These are phyloP conservation scores for Zygosaccharomyces bailii DNA, from an alignment of 805 yeast species.

Conservation along the genomic window DNA sequence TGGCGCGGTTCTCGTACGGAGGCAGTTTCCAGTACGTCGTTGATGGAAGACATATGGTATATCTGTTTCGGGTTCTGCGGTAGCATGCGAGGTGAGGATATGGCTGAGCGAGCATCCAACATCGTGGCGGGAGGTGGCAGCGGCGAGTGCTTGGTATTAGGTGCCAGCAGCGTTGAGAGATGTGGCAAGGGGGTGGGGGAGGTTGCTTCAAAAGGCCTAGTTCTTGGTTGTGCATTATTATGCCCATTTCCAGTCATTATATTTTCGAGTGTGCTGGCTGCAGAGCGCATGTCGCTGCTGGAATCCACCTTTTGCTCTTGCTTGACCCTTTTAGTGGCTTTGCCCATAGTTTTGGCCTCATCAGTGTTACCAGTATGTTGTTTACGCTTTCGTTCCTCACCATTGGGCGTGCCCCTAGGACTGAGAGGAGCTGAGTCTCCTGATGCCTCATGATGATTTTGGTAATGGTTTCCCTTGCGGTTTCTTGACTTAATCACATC, in stretches of 20 bases:
- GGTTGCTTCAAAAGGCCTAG: slow-evolving; percentile 5
- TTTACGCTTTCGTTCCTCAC: slow-evolving; percentile 22
- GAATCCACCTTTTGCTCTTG: slow-evolving; percentile 9
- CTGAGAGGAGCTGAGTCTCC: slow-evolving; percentile 3
- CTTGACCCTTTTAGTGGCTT: neutral
- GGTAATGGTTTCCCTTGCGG: slow-evolving; percentile 48
- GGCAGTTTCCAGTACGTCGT: slow-evolving; percentile 15
- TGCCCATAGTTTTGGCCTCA: neutral
- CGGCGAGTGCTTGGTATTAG: slow-evolving; percentile 23
- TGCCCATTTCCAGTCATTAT: slow-evolving; percentile 6
- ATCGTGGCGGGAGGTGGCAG: slow-evolving; percentile 5
- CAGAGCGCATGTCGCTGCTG: slow-evolving; percentile 11
- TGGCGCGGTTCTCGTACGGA: neutral
- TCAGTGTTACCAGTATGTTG: neutral
- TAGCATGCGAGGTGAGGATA: slow-evolving; percentile 17
- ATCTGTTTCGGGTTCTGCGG: slow-evolving; percentile 7
- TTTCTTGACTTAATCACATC: slow-evolving; percentile 91
- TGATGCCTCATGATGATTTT: slow-evolving; percentile 6
- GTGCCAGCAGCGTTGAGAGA: slow-evolving; percentile 24
- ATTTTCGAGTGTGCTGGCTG: slow-evolving; percentile 15
- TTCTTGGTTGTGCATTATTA: neutral
- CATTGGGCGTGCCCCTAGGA: slow-evolving; percentile 8
- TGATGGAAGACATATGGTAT: slow-evolving; percentile 22
- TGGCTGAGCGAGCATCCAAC: slow-evolving; percentile 7
- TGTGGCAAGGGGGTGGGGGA: slow-evolving; percentile 33